Evolutionary conservation across 805 yeast species (phyloP), one percentile per base, ranked within the genome.

Genomic region (Ogataea chonburiensis): DNA sequence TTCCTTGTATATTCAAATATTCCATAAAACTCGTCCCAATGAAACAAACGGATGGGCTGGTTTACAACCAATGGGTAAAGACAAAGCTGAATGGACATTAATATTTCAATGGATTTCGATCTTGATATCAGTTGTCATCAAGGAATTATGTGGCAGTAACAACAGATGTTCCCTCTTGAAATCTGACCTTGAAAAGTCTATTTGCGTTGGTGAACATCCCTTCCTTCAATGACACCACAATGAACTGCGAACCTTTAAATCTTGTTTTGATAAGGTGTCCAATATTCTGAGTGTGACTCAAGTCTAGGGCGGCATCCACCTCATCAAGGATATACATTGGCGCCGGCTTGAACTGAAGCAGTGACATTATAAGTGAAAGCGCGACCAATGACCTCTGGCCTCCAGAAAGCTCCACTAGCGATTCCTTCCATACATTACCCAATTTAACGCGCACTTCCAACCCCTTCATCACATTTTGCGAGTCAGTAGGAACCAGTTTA

Each of bases 191-290:
- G 62, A 88, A 93, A 14, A 93, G 86, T 45, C 95, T 72, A 57
- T 94, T 94, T 7, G 98, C 99, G 62, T 93, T 93, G 7, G 96
- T 83, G 57, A 93, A 93, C 96, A 93, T 87, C 10, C 98, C 98
- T 61, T 93, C 99, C 57, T 93, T 93, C 65, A 93, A 76, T 17
- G 96, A 86, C 15, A 93, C 98, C 31, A 93, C 95, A 46, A 93
- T 91, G 58, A 93, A 93, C 58, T 93, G 99, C 2, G 97, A 85
- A 1, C 95, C 96, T 60, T 86, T 84, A 64, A 93, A 93, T 49
- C 96, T 70, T 0, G 97, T 91, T 64, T 91, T 93, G 61, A 93
- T 93, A 58, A 93, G 70, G 55, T 87, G 96, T 3, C 99, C 99
- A 53, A 93, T 93, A 54, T 93, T 93, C 60, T 93, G 98, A 1